Evolutionary conservation across 2,329 filamentous ascomycete genomes (phyloP).

Genomic region (Parafenestella ontariensis): DNA sequence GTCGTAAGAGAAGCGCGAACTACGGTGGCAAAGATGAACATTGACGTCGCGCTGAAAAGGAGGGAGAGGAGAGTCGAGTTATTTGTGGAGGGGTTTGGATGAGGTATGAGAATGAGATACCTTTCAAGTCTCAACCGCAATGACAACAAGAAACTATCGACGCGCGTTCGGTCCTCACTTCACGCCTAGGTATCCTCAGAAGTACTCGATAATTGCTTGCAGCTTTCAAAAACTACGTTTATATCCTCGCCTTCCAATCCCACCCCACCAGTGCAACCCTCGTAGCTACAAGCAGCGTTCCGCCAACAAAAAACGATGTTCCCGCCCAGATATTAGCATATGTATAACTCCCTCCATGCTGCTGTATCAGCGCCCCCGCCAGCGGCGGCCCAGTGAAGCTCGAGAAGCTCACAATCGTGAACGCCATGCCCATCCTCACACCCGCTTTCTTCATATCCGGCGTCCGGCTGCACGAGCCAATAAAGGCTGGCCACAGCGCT

Average conservation of each 20-base stretch:
- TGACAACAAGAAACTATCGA: too few species aligned
- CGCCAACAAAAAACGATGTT: constrained; percentile 39
- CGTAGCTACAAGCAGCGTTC: constrained; percentile 32
- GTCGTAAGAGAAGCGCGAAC: constrained; percentile 16
- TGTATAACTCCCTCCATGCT: constrained; percentile 35
- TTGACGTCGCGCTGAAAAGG: constrained; percentile 25
- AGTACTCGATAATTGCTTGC: too few species aligned
- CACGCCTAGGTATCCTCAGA: too few species aligned
- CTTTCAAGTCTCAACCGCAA: too few species aligned
- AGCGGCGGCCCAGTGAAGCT: constrained; percentile 45
- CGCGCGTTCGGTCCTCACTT: too few species aligned
- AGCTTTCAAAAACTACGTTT: too few species aligned
- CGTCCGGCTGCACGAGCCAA: constrained; percentile 41
- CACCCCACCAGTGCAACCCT: constrained; percentile 38
- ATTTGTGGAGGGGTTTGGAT: constrained; percentile 24
- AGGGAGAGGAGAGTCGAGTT: constrained; percentile 23
- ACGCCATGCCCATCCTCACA: constrained; percentile 47
- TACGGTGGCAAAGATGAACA: constrained; percentile 24
- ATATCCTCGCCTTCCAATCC: constrained; percentile 37
- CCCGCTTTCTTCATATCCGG: constrained; percentile 43
- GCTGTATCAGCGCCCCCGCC: constrained; percentile 44
- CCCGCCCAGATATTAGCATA: constrained; percentile 49
- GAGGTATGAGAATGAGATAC: too few species aligned
- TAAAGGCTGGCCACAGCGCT: constrained; percentile 37
- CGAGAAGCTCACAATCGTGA: constrained; percentile 46